Evolutionary conservation across 257 asterid genomes (phyloP).

Genomic region (Verbena officinalis): DNA sequence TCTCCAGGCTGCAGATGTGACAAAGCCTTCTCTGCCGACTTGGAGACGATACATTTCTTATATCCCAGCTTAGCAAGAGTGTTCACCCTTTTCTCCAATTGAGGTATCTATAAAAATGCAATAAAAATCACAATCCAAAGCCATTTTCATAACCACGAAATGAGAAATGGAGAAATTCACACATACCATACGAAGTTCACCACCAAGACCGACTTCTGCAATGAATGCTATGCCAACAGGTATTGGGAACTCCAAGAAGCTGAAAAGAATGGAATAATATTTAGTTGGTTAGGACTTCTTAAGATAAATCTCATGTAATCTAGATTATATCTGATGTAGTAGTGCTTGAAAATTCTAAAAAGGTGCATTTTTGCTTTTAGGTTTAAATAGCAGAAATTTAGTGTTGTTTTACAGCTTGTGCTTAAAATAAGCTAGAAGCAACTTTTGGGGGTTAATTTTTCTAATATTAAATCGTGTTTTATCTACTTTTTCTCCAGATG

Average conservation of each 20-base stretch:
- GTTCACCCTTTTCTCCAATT: conserved; percentile 75
- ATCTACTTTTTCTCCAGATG: too few species aligned
- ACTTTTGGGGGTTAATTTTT: too few species aligned
- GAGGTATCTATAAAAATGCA: conserved; percentile 58
- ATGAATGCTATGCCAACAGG: conserved; percentile 84
- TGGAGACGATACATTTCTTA: conserved; percentile 75
- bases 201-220: conserved; percentile 92
- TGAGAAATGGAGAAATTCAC: conserved; percentile 4
- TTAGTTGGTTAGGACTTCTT: background rate
- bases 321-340: too few species aligned
- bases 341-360: too few species aligned
- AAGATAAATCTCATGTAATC: too few species aligned
- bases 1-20: conserved; percentile 41
- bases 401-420: too few species aligned
- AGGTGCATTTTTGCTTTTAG: too few species aligned
- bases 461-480: too few species aligned
- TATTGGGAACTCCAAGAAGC: conserved; percentile 91
- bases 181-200: conserved; percentile 84
- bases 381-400: too few species aligned
- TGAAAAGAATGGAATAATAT: conserved; percentile 37
- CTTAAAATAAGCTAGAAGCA: too few species aligned
- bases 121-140: background rate
- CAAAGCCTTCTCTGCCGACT: conserved; percentile 54
- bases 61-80: conserved; percentile 86
- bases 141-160: background rate